Evolutionary conservation across 1,284 basidiomycete species (phyloP).

Genomic region (Malassezia yamatoensis): DNA sequence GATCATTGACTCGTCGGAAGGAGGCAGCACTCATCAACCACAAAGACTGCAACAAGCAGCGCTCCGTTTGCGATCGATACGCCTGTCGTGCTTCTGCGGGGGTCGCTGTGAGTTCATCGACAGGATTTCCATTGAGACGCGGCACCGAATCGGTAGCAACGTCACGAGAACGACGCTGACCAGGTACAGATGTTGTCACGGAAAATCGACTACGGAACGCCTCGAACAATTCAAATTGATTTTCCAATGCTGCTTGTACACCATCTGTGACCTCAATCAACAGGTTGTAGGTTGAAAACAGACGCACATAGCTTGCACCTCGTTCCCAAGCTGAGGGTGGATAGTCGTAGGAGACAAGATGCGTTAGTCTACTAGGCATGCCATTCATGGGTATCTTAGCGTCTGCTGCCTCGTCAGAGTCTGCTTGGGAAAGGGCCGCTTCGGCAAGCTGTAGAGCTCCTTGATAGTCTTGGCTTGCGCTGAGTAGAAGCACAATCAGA

Average conservation of each 20-base stretch:
- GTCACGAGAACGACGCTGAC: neutral
- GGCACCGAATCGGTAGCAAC: constrained; percentile 1
- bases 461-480: constrained; percentile 68
- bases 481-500: constrained; percentile 70
- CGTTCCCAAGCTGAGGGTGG: constrained; percentile 58
- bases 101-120: constrained; percentile 19
- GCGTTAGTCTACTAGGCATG: constrained; percentile 24
- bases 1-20: constrained; percentile 76
- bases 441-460: constrained; percentile 70
- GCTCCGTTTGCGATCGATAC: constrained; percentile 16
- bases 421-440: constrained; percentile 50
- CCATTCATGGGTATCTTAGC: constrained; percentile 37
- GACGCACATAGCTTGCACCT: constrained; percentile 69
- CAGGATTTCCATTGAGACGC: constrained; percentile 6
- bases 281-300: constrained; percentile 76
- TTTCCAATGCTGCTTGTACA: constrained; percentile 67
- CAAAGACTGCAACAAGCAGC: constrained; percentile 60
- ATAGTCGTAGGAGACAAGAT: constrained; percentile 52
- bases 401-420: constrained; percentile 33
- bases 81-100: constrained; percentile 17
- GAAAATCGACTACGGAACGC: constrained; percentile 55
- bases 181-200: neutral
- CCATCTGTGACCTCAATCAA: constrained; percentile 76
- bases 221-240: constrained; percentile 74
- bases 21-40: constrained; percentile 92